phyloP scores from a whole-genome alignment of 2,329 filamentous ascomycete species.

The Bisporella sp. region DNA sequence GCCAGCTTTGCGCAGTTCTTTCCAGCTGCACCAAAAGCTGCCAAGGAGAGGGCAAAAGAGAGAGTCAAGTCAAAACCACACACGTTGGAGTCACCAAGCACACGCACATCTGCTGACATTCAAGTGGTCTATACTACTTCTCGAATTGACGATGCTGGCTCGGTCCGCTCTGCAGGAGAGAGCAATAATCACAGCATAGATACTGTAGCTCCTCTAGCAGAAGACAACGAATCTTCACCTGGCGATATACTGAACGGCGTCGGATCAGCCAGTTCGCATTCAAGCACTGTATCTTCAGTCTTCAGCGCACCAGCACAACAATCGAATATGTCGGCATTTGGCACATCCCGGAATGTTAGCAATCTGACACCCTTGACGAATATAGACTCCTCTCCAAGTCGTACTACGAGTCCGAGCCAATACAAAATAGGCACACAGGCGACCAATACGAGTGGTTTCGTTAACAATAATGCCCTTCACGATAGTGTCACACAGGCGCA shows the following conservation, averaged over 20 bases:
- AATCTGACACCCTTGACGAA: slow-evolving; percentile 60
- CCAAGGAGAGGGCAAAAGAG: slow-evolving; percentile 51
- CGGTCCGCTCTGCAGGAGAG: slow-evolving; percentile 19
- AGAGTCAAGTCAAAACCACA: slow-evolving; percentile 49
- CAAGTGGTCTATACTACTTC: slow-evolving; percentile 25
- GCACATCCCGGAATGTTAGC: slow-evolving; percentile 27
- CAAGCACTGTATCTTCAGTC: slow-evolving; percentile 64
- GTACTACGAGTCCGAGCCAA: slow-evolving; percentile 45
- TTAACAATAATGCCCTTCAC: slow-evolving; percentile 11
- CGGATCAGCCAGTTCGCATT: slow-evolving; percentile 65
- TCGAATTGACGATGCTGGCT: slow-evolving; percentile 24
- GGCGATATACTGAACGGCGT: slow-evolving; percentile 65
- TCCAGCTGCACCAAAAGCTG: slow-evolving; percentile 58
- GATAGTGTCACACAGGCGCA: slow-evolving; percentile 25
- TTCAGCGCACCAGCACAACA: slow-evolving; percentile 43
- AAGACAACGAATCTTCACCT: slow-evolving; percentile 52
- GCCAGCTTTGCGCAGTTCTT: slow-evolving; percentile 81
- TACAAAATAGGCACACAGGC: slow-evolving; percentile 26
- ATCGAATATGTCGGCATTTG: slow-evolving; percentile 18
- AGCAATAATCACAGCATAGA: slow-evolving; percentile 17
- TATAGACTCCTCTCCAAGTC: slow-evolving; percentile 57
- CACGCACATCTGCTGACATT: slow-evolving; percentile 26
- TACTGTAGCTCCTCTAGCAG: slow-evolving; percentile 23
- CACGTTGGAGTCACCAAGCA: slow-evolving; percentile 22
- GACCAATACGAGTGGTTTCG: slow-evolving; percentile 26